Conservation (phyloP, 352 stramenopile species). For the Thalassiosira hispida region DNA sequence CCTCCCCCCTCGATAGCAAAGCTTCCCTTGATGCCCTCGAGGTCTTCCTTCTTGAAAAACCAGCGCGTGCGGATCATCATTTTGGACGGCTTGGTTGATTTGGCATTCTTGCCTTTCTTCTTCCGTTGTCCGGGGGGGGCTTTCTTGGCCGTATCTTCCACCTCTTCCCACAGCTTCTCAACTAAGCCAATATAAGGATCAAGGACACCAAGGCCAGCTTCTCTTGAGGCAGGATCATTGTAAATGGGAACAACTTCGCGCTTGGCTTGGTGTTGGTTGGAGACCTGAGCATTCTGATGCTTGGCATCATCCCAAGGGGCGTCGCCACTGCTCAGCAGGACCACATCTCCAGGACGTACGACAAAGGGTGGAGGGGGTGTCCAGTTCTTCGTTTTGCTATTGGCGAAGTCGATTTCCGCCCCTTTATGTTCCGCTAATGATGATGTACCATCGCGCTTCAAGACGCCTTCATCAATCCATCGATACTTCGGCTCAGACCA, state of each 20-base stretch:
- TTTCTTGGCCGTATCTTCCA: slow-evolving; percentile 19
- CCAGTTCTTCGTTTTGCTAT: slow-evolving; percentile 4
- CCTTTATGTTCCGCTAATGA: slow-evolving; percentile 20
- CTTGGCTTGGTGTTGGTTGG: slow-evolving; percentile 4
- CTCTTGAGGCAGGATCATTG: slow-evolving; percentile 49
- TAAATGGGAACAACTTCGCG: slow-evolving; percentile 29
- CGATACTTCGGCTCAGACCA: slow-evolving; percentile 30
- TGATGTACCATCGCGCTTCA: background rate
- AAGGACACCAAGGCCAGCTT: slow-evolving; percentile 37
- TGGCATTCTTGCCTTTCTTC: slow-evolving; percentile 21
- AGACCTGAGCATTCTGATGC: background rate
- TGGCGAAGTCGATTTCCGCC: slow-evolving; percentile 35
- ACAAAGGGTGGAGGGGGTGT: slow-evolving; percentile 16
- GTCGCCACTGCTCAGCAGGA: slow-evolving; percentile 44
- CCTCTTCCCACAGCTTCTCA: slow-evolving; percentile 67
- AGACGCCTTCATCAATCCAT: slow-evolving; percentile 33
- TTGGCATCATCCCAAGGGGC: slow-evolving; percentile 32
- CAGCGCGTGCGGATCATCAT: slow-evolving; percentile 53
- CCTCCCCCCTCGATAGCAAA: slow-evolving; percentile 38
- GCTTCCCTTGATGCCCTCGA: slow-evolving; percentile 52
- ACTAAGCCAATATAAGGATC: slow-evolving; percentile 64
- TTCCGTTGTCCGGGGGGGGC: slow-evolving; percentile 5
- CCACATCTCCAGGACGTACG: slow-evolving; percentile 40
- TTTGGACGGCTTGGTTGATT: background rate
- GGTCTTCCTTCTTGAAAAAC: slow-evolving; percentile 68